Evolutionary conservation across 768 basidiomycete genomes (phyloP).

Genomic region (Mycena venus): DNA sequence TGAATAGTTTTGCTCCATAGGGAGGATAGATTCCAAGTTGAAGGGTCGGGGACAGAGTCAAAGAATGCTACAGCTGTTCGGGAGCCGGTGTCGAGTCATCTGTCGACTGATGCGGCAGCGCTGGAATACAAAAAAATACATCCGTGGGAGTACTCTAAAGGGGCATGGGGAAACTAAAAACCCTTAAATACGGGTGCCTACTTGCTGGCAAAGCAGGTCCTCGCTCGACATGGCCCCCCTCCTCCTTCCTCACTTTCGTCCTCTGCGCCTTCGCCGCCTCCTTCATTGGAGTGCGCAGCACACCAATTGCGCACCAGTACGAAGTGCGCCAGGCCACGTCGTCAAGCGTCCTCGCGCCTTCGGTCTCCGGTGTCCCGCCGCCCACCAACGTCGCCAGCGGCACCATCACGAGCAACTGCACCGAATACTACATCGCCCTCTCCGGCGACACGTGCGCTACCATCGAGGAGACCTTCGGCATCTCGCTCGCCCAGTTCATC

Average conservation of each 20-base stretch:
- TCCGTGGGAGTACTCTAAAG: neutral
- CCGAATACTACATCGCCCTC: neutral
- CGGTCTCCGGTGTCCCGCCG: neutral
- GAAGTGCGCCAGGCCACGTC: neutral
- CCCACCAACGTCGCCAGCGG: constrained; percentile 1
- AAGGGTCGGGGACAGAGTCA: neutral
- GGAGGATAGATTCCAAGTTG: neutral
- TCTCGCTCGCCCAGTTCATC: neutral
- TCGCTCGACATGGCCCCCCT: neutral
- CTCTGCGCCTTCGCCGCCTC: neutral
- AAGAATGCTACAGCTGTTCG: neutral
- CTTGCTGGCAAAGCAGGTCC: neutral
- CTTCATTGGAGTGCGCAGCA: constrained; percentile 2
- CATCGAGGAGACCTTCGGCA: neutral
- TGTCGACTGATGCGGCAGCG: neutral
- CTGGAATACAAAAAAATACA: constrained; percentile 1
- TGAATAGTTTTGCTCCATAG: neutral
- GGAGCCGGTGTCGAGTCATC: neutral
- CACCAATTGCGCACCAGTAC: constrained; percentile 3
- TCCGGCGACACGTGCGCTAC: neutral
- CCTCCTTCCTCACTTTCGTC: neutral
- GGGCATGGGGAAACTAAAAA: neutral
- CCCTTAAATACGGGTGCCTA: neutral
- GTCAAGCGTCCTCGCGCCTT: neutral
- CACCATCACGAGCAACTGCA: constrained; percentile 5